Conservation (phyloP, 441 rosid genomes). For the Gossypium schwendimanii region DNA sequence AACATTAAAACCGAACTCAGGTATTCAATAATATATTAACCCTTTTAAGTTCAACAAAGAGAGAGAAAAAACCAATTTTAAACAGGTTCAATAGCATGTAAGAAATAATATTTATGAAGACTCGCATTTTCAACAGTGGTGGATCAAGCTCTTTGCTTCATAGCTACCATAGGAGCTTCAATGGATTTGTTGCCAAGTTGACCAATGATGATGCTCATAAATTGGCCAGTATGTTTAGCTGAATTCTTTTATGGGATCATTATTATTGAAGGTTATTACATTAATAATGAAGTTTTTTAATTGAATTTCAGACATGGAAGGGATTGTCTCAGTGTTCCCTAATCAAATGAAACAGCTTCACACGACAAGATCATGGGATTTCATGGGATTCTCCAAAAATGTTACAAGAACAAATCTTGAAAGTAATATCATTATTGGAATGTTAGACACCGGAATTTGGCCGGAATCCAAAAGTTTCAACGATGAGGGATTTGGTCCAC, state of each 20-base stretch:
- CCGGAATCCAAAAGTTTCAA: constrained; percentile 47
- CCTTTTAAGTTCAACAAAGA: background rate
- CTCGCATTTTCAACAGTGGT: constrained; percentile 18
- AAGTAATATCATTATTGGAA: constrained; percentile 34
- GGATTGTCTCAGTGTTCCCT: constrained; percentile 51
- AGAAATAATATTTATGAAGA: background rate
- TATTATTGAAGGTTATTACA: background rate
- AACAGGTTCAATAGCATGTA: background rate
- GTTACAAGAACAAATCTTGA: constrained; percentile 25
- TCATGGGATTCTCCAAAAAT: constrained; percentile 29
- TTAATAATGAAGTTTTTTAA: background rate
- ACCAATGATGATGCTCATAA: constrained; percentile 27
- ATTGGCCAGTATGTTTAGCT: constrained; percentile 22
- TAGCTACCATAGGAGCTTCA: constrained; percentile 48
- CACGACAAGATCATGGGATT: constrained; percentile 67
- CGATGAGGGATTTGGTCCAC: constrained; percentile 34
- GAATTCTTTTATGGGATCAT: background rate
- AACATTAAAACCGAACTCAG: too few species aligned
- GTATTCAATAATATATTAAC: background rate
- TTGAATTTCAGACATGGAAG: constrained; percentile 29
- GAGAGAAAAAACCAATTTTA: background rate
- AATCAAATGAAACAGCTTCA: constrained; percentile 40
- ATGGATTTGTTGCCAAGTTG: constrained; percentile 46
- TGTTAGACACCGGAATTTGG: constrained; percentile 52
- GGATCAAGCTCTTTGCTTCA: constrained; percentile 27